Evolutionary conservation across 805 yeast genomes (phyloP).

Genomic region (Kluyveromyces dobzhanskii): DNA sequence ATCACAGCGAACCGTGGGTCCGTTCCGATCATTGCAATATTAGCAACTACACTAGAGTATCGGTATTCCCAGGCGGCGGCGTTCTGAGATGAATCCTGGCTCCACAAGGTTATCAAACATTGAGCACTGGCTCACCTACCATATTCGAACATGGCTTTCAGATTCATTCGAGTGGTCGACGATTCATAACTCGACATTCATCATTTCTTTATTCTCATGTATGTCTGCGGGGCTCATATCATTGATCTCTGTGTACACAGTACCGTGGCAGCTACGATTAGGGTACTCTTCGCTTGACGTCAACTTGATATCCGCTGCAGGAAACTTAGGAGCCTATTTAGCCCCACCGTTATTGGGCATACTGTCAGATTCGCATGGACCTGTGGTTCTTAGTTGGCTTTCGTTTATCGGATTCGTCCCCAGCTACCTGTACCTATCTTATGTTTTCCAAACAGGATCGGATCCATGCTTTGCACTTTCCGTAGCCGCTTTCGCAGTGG

Average conservation of each 20-base stretch:
- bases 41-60: too few species aligned
- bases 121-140: constrained; percentile 34
- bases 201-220: constrained; percentile 53
- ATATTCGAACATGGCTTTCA: constrained; percentile 37
- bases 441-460: constrained; percentile 26
- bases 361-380: constrained; percentile 79
- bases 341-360: constrained; percentile 78
- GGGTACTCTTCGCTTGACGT: constrained; percentile 57
- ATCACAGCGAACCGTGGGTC: too few species aligned
- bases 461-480: constrained; percentile 28
- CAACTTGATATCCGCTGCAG: constrained; percentile 66
- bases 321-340: constrained; percentile 75
- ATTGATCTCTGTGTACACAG: constrained; percentile 72
- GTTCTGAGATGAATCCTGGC: not conserved
- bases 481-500: constrained; percentile 44
- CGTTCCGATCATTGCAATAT: too few species aligned
- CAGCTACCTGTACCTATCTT: constrained; percentile 48
- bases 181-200: constrained; percentile 44
- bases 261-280: constrained; percentile 51
- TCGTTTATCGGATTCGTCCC: constrained; percentile 58
- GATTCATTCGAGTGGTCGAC: constrained; percentile 33
- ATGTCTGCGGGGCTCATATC: constrained; percentile 75
- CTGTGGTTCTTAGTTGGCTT: constrained; percentile 57
- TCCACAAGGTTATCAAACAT: constrained; percentile 22
- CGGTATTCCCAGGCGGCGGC: not conserved